These are phyloP conservation scores for Diplodia corticola DNA, from an alignment of 2,329 filamentous ascomycete species.

Conservation along the genomic window DNA sequence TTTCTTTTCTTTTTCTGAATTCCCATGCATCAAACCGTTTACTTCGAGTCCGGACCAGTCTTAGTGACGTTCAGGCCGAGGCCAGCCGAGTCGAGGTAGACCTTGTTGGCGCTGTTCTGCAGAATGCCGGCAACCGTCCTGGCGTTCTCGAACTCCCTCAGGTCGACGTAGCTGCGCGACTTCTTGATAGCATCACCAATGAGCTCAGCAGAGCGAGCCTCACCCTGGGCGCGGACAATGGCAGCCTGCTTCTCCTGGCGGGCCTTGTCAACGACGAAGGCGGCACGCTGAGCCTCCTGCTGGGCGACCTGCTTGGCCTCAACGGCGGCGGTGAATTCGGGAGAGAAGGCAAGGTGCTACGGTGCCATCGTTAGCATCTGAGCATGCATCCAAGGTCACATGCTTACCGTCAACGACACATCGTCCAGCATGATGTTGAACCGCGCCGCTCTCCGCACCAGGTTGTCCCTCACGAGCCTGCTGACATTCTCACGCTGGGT, in stretches of 20 bases:
- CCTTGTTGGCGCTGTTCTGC: constrained; percentile 88
- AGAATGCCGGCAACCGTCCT: constrained; percentile 82
- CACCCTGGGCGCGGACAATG: constrained; percentile 97
- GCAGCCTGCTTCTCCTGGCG: constrained; percentile 99
- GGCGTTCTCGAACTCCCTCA: constrained; percentile 98
- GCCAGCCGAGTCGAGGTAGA: constrained; percentile 89
- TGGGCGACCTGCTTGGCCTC: constrained; percentile 71
- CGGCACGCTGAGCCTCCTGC: constrained; percentile 94
- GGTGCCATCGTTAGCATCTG: constrained; percentile 21
- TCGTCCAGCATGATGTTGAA: constrained; percentile 99
- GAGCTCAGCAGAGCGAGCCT: constrained; percentile 94
- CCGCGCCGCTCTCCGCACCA: constrained; percentile 83
- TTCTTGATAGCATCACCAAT: constrained; percentile 99
- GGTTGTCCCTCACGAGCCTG: constrained; percentile 85
- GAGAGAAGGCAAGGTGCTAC: constrained; percentile 67
- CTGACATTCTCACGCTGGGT: constrained; percentile 98
- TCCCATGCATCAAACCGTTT: neutral
- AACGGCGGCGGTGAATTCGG: constrained; percentile 68
- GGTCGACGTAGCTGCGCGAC: constrained; percentile 92
- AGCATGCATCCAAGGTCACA: constrained; percentile 22
- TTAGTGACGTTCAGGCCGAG: constrained; percentile 81
- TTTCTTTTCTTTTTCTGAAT: neutral
- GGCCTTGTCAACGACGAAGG: constrained; percentile 98
- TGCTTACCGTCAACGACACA: constrained; percentile 85
- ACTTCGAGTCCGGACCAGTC: constrained; percentile 37